These are phyloP conservation scores for Mucor indicus DNA, from an alignment of 371 early-diverging fungal genomes.

Conservation along the genomic window DNA sequence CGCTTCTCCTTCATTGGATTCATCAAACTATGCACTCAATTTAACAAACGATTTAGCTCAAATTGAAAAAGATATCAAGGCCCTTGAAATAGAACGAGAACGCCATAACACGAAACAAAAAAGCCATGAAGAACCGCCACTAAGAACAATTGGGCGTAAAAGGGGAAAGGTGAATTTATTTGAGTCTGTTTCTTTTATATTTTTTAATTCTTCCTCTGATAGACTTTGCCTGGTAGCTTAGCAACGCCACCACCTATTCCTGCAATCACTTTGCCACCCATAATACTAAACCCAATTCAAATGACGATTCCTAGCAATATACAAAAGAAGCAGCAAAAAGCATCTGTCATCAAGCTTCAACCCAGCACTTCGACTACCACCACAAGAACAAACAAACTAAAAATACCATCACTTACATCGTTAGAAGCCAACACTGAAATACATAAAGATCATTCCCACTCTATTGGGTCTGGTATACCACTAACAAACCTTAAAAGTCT, in stretches of 20 bases:
- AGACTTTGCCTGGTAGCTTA: conserved; percentile 50
- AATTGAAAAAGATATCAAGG: conserved; percentile 23
- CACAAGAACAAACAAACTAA: conserved; percentile 7
- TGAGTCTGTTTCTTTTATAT: background rate
- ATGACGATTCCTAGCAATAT: conserved; percentile 19
- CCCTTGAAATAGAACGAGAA: conserved; percentile 17
- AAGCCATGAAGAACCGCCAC: too few relatives aligned
- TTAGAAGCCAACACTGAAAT: too few relatives aligned
- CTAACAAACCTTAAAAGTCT: too few relatives aligned
- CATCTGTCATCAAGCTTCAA: background rate
- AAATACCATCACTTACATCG: conserved; percentile 10
- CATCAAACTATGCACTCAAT: background rate
- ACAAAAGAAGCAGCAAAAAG: too few relatives aligned
- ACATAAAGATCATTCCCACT: too few relatives aligned
- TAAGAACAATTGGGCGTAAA: conserved; percentile 24
- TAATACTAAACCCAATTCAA: conserved; percentile 42
- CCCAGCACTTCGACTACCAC: too few relatives aligned
- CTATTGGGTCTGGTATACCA: too few relatives aligned
- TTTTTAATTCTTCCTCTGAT: background rate
- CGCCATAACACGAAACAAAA: too few relatives aligned
- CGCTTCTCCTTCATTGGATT: background rate
- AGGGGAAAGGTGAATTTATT: conserved; percentile 40
- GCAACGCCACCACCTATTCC: conserved; percentile 43
- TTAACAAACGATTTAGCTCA: conserved; percentile 11
- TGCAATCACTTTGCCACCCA: conserved; percentile 41